Conservation (phyloP, 1,284 basidiomycete species). For the Cryptococcus floricola region DNA sequence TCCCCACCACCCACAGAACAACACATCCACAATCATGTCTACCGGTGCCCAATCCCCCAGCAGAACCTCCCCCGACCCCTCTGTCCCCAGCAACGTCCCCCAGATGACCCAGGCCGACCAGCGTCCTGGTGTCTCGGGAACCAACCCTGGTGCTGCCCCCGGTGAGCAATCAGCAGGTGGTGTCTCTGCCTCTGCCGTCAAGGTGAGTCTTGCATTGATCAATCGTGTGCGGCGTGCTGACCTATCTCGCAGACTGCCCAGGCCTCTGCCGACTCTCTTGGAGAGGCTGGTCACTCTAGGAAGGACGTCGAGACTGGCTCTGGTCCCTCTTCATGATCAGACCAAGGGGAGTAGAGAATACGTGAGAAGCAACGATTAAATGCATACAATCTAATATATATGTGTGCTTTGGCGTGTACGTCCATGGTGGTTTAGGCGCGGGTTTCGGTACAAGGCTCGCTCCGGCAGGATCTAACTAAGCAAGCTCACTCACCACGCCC, state of each 20-base stretch:
- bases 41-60: conserved; percentile 20
- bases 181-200: conserved; percentile 10
- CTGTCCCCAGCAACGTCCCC: conserved; percentile 10
- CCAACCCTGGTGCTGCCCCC: conserved; percentile 7
- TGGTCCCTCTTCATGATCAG: neutral
- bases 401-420: neutral
- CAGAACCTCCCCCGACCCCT: conserved; percentile 14
- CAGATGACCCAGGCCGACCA: conserved; percentile 25
- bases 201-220: conserved; percentile 3
- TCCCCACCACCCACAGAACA: neutral
- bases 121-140: conserved; percentile 15
- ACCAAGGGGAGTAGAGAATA: neutral
- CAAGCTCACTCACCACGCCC: too few relatives aligned
- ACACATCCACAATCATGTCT: conserved; percentile 8
- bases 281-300: conserved; percentile 10
- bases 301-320: conserved; percentile 17
- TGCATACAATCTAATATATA: neutral
- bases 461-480: neutral
- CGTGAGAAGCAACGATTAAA: neutral
- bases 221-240: neutral
- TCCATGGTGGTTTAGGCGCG: neutral
- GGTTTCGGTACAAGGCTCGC: too few relatives aligned
- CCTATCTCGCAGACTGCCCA: conserved; percentile 8
- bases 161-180: conserved; percentile 7
- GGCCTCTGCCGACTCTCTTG: conserved; percentile 10